Evolutionary conservation across 2,329 filamentous ascomycete species (phyloP).

Genomic region (Phialocephala sp.): DNA sequence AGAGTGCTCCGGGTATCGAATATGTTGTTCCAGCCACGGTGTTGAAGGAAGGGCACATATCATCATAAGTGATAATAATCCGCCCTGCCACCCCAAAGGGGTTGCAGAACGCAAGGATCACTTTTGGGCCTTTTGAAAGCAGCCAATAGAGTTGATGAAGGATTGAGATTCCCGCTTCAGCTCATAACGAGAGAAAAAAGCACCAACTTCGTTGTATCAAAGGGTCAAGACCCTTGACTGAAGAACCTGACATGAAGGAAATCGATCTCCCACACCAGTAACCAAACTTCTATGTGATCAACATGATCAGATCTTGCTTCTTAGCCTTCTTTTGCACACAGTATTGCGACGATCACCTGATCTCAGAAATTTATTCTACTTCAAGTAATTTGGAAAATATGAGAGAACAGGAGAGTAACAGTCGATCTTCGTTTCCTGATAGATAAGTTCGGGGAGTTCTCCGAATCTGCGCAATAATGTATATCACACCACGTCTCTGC

Average conservation of each 20-base stretch:
- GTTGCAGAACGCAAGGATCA: neutral
- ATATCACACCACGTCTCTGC: neutral
- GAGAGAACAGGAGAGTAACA: neutral
- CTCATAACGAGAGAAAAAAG: neutral
- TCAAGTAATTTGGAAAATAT: neutral
- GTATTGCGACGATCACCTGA: neutral
- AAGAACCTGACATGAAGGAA: neutral
- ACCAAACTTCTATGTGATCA: neutral
- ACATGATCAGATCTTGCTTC: neutral
- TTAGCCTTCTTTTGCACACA: neutral
- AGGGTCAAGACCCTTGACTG: neutral
- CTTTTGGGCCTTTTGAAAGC: neutral
- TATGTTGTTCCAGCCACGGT: neutral
- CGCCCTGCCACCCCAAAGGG: neutral
- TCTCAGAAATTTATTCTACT: neutral
- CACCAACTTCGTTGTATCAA: neutral
- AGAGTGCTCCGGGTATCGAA: neutral
- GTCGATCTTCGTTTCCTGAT: neutral
- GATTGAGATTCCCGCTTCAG: neutral
- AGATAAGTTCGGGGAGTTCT: neutral
- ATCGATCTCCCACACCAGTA: conserved; percentile 2
- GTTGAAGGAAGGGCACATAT: neutral
- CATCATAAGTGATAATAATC: neutral
- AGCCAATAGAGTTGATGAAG: neutral
- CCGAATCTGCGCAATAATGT: neutral